Conservation (phyloP, 176 grass and related monocot genomes). For the Aegilops speltoides region DNA sequence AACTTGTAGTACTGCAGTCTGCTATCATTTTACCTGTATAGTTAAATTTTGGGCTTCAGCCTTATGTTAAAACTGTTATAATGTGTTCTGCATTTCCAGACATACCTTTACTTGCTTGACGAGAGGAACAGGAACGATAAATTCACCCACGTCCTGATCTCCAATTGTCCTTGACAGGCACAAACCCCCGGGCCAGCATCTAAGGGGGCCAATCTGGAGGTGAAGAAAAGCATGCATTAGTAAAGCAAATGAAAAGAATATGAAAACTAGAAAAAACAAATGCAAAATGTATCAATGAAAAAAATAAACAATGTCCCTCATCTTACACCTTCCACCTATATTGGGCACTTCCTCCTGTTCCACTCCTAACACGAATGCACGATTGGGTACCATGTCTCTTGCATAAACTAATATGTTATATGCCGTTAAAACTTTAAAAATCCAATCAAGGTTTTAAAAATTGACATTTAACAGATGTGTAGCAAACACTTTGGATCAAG, state of each 20-base stretch:
- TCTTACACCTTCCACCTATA: slow-evolving; percentile 25
- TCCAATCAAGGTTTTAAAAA: slow-evolving; percentile 3
- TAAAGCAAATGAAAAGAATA: slow-evolving; percentile 21
- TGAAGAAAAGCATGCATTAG: slow-evolving; percentile 5
- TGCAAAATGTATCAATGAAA: not conserved
- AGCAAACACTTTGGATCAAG: slow-evolving; percentile 14
- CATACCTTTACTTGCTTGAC: slow-evolving; percentile 97
- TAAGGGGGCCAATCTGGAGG: slow-evolving; percentile 86
- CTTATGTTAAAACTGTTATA: not conserved
- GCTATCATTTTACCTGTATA: not conserved
- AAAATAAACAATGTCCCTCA: slow-evolving; percentile 7
- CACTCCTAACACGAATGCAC: slow-evolving; percentile 5
- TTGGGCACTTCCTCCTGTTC: slow-evolving; percentile 3
- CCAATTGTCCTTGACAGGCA: slow-evolving; percentile 97
- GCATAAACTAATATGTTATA: slow-evolving; percentile 2
- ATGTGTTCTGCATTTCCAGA: not conserved
- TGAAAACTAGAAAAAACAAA: not conserved
- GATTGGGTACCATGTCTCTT: not conserved
- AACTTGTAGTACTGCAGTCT: not conserved
- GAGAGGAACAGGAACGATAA: slow-evolving; percentile 90
- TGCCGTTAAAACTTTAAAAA: not conserved
- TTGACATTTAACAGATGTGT: not conserved
- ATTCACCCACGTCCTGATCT: slow-evolving; percentile 95
- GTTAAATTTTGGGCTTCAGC: not conserved
- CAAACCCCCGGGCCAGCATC: slow-evolving; percentile 97